Evolutionary conservation across 768 basidiomycete genomes (phyloP).

Genomic region (Russula sp.): DNA sequence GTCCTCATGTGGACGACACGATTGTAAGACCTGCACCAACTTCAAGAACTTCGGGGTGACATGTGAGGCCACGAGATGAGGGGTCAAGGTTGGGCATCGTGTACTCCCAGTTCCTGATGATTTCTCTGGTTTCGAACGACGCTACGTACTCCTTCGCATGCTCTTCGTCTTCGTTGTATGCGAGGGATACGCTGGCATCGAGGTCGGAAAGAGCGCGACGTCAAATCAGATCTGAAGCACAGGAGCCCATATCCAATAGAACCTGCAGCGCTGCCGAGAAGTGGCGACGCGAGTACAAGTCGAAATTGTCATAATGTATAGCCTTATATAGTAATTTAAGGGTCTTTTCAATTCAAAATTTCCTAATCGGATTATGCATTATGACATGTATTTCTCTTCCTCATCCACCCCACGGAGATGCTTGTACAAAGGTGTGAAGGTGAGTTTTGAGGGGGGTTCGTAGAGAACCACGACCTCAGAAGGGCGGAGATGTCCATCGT

Average conservation of each 20-base stretch:
- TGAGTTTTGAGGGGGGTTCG: slow-evolving; percentile 38
- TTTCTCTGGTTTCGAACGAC: slow-evolving; percentile 34
- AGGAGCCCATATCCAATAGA: slow-evolving; percentile 57
- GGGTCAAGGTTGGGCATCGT: slow-evolving; percentile 60
- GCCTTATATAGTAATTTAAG: too few species aligned
- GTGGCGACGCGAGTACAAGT: slow-evolving; percentile 43
- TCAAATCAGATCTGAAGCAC: slow-evolving; percentile 71
- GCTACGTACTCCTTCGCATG: slow-evolving; percentile 39
- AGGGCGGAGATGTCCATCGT: slow-evolving; percentile 33
- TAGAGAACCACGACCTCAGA: slow-evolving; percentile 56
- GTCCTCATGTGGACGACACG: slow-evolving; percentile 52
- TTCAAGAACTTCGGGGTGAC: slow-evolving; percentile 64
- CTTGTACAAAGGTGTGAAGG: slow-evolving; percentile 46
- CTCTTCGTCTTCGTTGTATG: slow-evolving; percentile 37
- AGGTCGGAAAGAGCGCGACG: slow-evolving; percentile 48
- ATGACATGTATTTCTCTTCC: slow-evolving; percentile 38
- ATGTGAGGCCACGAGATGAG: slow-evolving; percentile 58
- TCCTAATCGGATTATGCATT: too few species aligned
- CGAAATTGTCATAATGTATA: too few species aligned
- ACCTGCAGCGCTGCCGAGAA: slow-evolving; percentile 50
- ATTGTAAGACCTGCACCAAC: slow-evolving; percentile 56
- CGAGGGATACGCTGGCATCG: slow-evolving; percentile 32
- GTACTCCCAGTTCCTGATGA: slow-evolving; percentile 61
- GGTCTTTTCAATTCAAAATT: too few species aligned
- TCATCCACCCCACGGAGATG: slow-evolving; percentile 48